A percentile compares a stretch with the other conserved stretches of the same genome.
phyloP scores from a whole-genome alignment of 495 filamentous ascomycete genomes.

The Lentithecium fluviatile region DNA sequence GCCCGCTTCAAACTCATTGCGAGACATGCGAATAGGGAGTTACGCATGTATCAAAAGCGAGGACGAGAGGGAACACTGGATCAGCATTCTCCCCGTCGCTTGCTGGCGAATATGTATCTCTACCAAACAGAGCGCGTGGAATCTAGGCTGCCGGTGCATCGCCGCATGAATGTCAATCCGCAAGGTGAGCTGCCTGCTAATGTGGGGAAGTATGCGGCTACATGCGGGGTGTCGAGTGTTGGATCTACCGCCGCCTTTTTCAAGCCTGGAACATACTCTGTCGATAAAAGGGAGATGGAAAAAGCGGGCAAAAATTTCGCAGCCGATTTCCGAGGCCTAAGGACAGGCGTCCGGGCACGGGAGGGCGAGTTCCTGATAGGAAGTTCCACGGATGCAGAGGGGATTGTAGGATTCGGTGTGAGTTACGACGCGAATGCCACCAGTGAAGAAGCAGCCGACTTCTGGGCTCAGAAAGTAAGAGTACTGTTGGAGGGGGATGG shows the following conservation, averaged over 20 bases:
- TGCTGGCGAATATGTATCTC: slow-evolving; percentile 42
- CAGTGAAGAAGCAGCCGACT: slow-evolving; percentile 28
- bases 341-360: slow-evolving; percentile 35
- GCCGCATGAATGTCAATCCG: slow-evolving; percentile 35
- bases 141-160: slow-evolving; percentile 28
- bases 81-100: slow-evolving; percentile 28
- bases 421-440: slow-evolving; percentile 39
- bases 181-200: slow-evolving; percentile 40
- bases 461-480: slow-evolving; percentile 39
- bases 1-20: slow-evolving; percentile 39
- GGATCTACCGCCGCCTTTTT: slow-evolving; percentile 37
- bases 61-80: slow-evolving; percentile 6
- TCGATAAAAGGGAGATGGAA: slow-evolving; percentile 2
- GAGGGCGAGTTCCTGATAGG: slow-evolving; percentile 44
- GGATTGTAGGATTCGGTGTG: slow-evolving; percentile 34
- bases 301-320: slow-evolving; percentile 31
- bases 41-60: slow-evolving; percentile 43
- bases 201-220: slow-evolving; percentile 30
- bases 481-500: slow-evolving; percentile 36
- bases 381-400: slow-evolving; percentile 32
- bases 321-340: slow-evolving; percentile 21
- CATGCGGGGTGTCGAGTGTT: slow-evolving; percentile 42
- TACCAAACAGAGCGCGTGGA: slow-evolving; percentile 36
- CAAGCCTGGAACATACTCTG: slow-evolving; percentile 11
- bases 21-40: slow-evolving; percentile 38